These are phyloP conservation scores for Teratosphaeria zuluensis DNA, from an alignment of 2,329 filamentous ascomycete species.

Conservation along the genomic window DNA sequence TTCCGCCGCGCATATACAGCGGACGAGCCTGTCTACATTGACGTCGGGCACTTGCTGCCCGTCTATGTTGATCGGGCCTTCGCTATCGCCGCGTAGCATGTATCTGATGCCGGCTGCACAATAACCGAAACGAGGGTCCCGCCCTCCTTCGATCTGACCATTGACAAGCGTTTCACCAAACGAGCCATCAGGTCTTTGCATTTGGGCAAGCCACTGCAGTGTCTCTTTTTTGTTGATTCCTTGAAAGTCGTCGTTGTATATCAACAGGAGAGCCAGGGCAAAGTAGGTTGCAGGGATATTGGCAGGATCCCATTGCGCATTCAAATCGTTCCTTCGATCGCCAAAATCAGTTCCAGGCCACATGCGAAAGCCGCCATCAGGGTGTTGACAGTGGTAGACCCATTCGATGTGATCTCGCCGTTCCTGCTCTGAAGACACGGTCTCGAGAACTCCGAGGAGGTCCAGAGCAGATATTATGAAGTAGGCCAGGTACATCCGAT, in stretches of 20 bases:
- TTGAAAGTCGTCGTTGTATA: constrained; percentile 50
- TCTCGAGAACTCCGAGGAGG: constrained; percentile 57
- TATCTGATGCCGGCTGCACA: constrained; percentile 73
- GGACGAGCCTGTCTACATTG: constrained; percentile 58
- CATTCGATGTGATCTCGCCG: constrained; percentile 54
- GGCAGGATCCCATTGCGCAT: constrained; percentile 58
- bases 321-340: constrained; percentile 38
- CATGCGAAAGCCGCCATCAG: constrained; percentile 78
- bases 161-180: constrained; percentile 72
- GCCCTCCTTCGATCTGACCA: constrained; percentile 60
- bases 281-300: constrained; percentile 87
- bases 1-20: constrained; percentile 57
- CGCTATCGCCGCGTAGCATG: constrained; percentile 49
- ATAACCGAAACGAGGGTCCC: constrained; percentile 82
- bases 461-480: constrained; percentile 83
- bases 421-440: constrained; percentile 45
- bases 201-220: constrained; percentile 59
- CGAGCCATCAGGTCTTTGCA: constrained; percentile 79
- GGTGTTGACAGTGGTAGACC: constrained; percentile 80
- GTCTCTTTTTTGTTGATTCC: constrained; percentile 59
- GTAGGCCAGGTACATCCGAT: constrained; percentile 78
- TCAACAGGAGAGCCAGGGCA: constrained; percentile 64
- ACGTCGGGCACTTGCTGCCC: constrained; percentile 59
- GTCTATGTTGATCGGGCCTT: constrained; percentile 46
- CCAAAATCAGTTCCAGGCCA: constrained; percentile 60